phyloP scores from a whole-genome alignment of 768 basidiomycete species.

The Collybia nuda region DNA sequence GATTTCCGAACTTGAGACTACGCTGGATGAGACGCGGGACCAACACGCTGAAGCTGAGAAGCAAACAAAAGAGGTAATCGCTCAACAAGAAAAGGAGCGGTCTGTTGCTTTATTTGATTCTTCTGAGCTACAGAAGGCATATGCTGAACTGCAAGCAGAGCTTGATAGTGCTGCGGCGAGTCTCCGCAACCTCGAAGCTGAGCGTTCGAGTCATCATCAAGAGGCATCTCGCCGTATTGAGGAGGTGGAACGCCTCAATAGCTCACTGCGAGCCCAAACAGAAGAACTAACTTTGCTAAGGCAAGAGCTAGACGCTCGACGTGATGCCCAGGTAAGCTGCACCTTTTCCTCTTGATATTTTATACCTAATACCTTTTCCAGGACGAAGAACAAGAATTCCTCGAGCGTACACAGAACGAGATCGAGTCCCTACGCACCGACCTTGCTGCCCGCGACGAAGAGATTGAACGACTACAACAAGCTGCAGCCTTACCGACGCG shows the following conservation, averaged over 20 bases:
- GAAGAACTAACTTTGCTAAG: slow-evolving; percentile 55
- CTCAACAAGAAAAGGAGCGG: slow-evolving; percentile 53
- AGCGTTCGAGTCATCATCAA: slow-evolving; percentile 60
- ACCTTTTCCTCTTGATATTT: not conserved
- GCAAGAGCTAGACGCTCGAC: slow-evolving; percentile 49
- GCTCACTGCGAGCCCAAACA: slow-evolving; percentile 42
- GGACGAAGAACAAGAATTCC: slow-evolving; percentile 64
- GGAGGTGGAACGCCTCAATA: slow-evolving; percentile 55
- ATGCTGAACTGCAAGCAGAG: slow-evolving; percentile 60
- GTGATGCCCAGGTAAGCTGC: slow-evolving; percentile 33
- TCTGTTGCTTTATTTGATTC: slow-evolving; percentile 46
- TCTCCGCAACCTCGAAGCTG: slow-evolving; percentile 60
- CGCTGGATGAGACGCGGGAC: slow-evolving; percentile 53
- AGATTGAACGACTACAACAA: slow-evolving; percentile 59
- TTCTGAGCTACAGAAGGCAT: slow-evolving; percentile 62
- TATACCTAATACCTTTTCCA: slow-evolving; percentile 19
- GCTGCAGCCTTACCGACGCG: slow-evolving; percentile 38
- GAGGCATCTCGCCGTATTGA: slow-evolving; percentile 53
- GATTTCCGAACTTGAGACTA: slow-evolving; percentile 62
- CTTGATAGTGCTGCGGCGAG: slow-evolving; percentile 53
- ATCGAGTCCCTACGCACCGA: slow-evolving; percentile 70
- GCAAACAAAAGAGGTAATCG: slow-evolving; percentile 42
- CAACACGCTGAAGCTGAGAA: slow-evolving; percentile 46
- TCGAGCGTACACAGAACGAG: slow-evolving; percentile 66
- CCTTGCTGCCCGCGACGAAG: slow-evolving; percentile 60